Percentiles rank a stretch among this genome's conserved stretches.
Evolutionary conservation across 2,329 filamentous ascomycete species (phyloP).

Genomic region (Magnaporthales sp.): DNA sequence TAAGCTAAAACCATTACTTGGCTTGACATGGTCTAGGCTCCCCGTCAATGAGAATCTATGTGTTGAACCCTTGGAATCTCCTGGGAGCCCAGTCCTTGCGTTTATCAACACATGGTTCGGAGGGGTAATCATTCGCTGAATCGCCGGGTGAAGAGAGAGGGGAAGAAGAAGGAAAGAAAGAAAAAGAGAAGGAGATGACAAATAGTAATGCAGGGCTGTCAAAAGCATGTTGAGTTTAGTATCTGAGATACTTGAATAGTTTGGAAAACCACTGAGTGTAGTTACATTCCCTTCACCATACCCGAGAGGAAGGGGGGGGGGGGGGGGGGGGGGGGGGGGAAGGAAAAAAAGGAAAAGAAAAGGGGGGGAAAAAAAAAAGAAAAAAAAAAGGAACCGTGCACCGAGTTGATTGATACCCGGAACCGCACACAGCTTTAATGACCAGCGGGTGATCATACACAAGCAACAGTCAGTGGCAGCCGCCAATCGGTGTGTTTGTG

Average conservation of each 20-base stretch:
- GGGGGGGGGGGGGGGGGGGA: no score
- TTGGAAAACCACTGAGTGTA: no score
- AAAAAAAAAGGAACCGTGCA: neutral
- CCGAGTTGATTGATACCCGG: no score
- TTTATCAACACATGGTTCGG: neutral
- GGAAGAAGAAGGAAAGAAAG: neutral
- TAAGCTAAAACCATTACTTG: neutral
- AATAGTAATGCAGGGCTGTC: no score
- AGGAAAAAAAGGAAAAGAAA: neutral
- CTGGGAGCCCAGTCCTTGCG: neutral
- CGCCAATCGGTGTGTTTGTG: neutral
- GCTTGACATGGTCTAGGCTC: neutral
- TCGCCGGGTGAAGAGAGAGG: neutral
- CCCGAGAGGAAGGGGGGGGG: no score
- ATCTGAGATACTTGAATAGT: no score
- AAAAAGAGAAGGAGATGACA: neutral
- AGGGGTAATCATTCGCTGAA: neutral
- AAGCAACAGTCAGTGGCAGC: neutral
- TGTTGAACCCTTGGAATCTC: neutral
- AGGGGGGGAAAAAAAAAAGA: accelerated
- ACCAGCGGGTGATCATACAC: neutral
- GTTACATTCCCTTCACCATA: no score
- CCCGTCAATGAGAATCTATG: neutral
- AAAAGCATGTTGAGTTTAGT: no score
- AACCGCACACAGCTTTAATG: neutral